These are phyloP conservation scores for Euclidium syriacum DNA, from an alignment of 345 rosid species.

Conservation along the genomic window DNA sequence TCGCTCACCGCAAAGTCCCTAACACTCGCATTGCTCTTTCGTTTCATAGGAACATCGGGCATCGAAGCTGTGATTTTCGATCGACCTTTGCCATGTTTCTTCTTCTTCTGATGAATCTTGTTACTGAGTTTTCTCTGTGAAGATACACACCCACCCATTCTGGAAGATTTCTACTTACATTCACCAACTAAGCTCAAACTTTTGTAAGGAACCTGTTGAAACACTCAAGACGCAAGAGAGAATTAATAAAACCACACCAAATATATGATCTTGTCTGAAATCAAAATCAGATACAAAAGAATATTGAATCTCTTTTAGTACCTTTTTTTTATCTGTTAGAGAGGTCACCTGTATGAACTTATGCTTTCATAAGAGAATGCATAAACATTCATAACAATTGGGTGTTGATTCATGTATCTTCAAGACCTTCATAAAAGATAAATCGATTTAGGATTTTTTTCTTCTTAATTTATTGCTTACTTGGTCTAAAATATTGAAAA, in stretches of 20 bases:
- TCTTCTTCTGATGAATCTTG: slow-evolving; percentile 25
- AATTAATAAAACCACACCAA: neutral
- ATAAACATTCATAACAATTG: slow-evolving; percentile 20
- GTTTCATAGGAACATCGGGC: slow-evolving; percentile 38
- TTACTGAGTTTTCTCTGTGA: slow-evolving; percentile 23
- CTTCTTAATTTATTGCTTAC: neutral
- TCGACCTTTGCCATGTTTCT: slow-evolving; percentile 30
- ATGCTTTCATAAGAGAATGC: slow-evolving; percentile 6
- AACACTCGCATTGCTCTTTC: slow-evolving; percentile 43
- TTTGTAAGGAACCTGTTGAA: neutral
- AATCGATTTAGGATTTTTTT: neutral
- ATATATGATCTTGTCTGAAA: slow-evolving; percentile 9
- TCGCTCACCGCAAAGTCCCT: slow-evolving; percentile 49
- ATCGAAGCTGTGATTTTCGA: slow-evolving; percentile 43
- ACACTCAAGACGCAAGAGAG: slow-evolving; percentile 1
- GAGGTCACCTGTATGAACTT: slow-evolving; percentile 19
- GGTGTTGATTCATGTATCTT: slow-evolving; percentile 30
- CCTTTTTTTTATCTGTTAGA: slow-evolving; percentile 1
- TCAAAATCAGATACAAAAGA: neutral
- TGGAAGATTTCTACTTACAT: neutral
- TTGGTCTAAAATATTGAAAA: neutral
- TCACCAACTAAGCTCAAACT: slow-evolving; percentile 11
- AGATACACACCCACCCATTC: slow-evolving; percentile 82
- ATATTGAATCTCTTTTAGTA: neutral
- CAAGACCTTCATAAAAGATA: slow-evolving; percentile 15